Conservation (phyloP, 345 rosid species). For the Melaleuca quinquenervia region DNA sequence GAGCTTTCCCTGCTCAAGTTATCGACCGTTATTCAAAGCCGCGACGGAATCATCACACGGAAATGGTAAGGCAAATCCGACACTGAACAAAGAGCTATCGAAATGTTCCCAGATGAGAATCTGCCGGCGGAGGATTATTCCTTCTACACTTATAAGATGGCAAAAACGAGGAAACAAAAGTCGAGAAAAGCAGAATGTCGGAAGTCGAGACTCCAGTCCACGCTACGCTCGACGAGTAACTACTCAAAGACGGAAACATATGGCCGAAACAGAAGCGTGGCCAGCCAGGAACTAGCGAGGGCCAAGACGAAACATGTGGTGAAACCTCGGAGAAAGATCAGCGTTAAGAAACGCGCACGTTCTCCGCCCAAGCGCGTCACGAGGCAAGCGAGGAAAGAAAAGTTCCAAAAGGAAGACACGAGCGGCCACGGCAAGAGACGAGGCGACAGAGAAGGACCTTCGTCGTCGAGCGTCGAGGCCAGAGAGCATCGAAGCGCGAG, state of each 20-base stretch:
- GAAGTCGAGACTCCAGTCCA: background rate
- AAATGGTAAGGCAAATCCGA: background rate
- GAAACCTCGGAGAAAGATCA: background rate
- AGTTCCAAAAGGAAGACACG: background rate
- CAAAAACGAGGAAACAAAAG: background rate
- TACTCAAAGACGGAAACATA: background rate
- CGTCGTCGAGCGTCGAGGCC: conserved; percentile 35
- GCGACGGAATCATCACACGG: background rate
- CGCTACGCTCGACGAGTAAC: background rate
- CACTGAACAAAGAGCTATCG: background rate
- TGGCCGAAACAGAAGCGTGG: background rate
- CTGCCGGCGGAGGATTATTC: background rate
- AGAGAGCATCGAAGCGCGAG: conserved; percentile 15
- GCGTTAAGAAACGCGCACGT: background rate
- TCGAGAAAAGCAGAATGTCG: background rate
- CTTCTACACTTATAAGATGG: background rate
- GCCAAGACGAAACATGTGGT: background rate
- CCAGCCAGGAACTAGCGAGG: background rate
- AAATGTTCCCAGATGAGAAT: background rate
- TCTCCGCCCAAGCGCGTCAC: background rate
- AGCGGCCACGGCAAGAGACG: background rate
- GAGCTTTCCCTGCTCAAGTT: conserved; percentile 42
- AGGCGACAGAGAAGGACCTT: conserved; percentile 25
- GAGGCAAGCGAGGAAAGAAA: background rate
- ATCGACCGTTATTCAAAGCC: background rate